Percentiles rank a stretch among this genome's conserved stretches.
Evolutionary conservation across 768 basidiomycete genomes (phyloP).

Genomic region (Piloderma croceum): DNA sequence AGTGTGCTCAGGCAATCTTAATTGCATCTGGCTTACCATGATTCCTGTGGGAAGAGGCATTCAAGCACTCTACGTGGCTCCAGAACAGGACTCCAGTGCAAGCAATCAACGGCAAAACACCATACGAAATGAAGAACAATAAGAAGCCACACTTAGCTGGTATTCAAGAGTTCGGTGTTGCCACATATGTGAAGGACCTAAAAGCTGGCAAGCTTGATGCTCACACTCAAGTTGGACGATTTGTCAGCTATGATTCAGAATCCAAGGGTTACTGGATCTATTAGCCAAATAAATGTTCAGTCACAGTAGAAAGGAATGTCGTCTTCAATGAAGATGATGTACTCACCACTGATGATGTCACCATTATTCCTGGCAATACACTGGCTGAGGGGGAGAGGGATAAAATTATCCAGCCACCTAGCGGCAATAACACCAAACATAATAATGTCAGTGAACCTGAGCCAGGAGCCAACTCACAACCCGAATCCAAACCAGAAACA

Average conservation of each 20-base stretch:
- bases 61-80: conserved; percentile 30
- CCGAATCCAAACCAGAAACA: too few species aligned
- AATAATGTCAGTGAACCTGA: too few species aligned
- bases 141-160: conserved; percentile 27
- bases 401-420: background rate
- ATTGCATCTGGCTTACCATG: conserved; percentile 29
- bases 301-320: too few species aligned
- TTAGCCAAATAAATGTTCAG: conserved; percentile 8
- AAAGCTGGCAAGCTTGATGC: conserved; percentile 10
- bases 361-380: background rate
- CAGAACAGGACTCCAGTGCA: conserved; percentile 28
- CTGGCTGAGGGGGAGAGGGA: conserved; percentile 7
- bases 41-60: conserved; percentile 35
- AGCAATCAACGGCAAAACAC: conserved; percentile 17
- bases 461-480: background rate
- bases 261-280: conserved; percentile 11
- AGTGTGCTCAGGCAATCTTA: conserved; percentile 30
- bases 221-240: conserved; percentile 18
- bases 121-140: conserved; percentile 15
- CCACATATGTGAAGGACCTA: conserved; percentile 27
- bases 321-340: conserved; percentile 2
- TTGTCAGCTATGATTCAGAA: conserved; percentile 20
- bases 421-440: background rate
- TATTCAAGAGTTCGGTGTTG: conserved; percentile 29
- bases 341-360: too few species aligned